phyloP scores from a whole-genome alignment of 805 yeast species.

The Ogataea trehaloabstinens region DNA sequence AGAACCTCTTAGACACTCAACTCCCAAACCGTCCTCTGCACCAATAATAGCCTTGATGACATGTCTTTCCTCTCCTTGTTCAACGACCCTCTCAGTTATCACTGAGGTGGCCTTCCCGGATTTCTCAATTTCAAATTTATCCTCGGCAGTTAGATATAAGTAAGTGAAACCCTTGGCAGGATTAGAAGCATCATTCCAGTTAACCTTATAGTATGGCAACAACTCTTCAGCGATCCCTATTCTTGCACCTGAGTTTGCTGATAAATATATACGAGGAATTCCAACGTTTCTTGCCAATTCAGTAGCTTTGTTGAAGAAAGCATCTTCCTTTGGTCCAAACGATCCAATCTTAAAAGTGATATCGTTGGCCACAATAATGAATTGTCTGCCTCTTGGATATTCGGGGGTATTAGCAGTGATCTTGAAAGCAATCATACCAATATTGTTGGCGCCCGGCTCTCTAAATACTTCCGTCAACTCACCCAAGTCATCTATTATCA shows the following conservation, averaged over 20 bases:
- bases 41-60: constrained; percentile 86
- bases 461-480: constrained; percentile 84
- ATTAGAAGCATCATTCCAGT: constrained; percentile 78
- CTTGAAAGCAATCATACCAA: constrained; percentile 98
- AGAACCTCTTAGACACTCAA: constrained; percentile 96
- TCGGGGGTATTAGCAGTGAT: constrained; percentile 92
- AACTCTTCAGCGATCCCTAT: constrained; percentile 97
- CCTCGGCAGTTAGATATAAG: constrained; percentile 76
- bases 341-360: constrained; percentile 98
- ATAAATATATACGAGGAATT: constrained; percentile 90
- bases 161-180: constrained; percentile 89
- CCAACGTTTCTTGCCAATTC: constrained; percentile 88
- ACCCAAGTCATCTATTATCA: constrained; percentile 79
- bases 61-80: constrained; percentile 78
- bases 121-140: constrained; percentile 51
- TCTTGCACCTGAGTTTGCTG: constrained; percentile 99
- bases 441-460: constrained; percentile 93
- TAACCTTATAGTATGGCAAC: constrained; percentile 82
- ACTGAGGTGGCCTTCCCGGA: constrained; percentile 62
- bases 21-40: constrained; percentile 96
- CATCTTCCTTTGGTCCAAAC: constrained; percentile 95
- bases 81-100: constrained; percentile 75
- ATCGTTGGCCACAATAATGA: constrained; percentile 92
- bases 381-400: constrained; percentile 93
- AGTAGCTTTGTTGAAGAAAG: constrained; percentile 87